Conservation (phyloP, 768 basidiomycete species). For the Hortiboletus flavorubellus region DNA sequence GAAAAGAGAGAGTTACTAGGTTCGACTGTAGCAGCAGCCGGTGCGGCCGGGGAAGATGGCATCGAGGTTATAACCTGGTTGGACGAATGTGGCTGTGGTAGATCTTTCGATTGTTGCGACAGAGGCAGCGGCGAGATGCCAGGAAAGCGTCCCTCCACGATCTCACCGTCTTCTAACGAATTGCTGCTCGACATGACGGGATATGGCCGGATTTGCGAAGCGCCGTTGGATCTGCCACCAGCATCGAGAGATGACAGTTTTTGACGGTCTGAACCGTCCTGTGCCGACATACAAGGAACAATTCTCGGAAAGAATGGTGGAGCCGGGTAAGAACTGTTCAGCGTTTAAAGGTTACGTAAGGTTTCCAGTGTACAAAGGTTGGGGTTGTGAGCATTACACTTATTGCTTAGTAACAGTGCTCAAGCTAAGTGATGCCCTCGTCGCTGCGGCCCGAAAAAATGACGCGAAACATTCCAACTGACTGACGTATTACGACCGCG, state of each 20-base stretch:
- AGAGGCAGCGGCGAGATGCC: neutral
- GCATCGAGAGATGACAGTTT: neutral
- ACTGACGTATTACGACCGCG: too few relatives aligned
- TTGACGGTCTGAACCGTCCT: neutral
- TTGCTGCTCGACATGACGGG: neutral
- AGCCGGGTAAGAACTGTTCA: neutral
- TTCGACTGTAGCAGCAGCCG: neutral
- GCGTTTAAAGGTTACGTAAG: neutral
- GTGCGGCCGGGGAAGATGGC: neutral
- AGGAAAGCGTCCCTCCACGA: constrained; percentile 12
- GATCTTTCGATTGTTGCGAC: neutral
- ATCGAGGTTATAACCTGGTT: neutral
- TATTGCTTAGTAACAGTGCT: too few relatives aligned
- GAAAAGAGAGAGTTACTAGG: constrained; percentile 8
- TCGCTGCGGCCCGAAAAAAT: too few relatives aligned
- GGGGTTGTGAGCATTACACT: too few relatives aligned
- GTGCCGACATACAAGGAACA: neutral
- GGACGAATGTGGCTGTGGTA: neutral
- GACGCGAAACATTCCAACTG: too few relatives aligned
- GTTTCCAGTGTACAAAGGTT: neutral
- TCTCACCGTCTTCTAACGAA: constrained; percentile 23
- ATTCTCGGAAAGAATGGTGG: neutral
- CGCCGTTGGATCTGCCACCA: neutral
- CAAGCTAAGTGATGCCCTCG: too few relatives aligned
- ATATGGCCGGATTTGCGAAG: neutral